Percentiles rank a stretch among this genome's conserved stretches.
phyloP scores from a whole-genome alignment of 306 rosid genomes.

The Vigna unguiculata region DNA sequence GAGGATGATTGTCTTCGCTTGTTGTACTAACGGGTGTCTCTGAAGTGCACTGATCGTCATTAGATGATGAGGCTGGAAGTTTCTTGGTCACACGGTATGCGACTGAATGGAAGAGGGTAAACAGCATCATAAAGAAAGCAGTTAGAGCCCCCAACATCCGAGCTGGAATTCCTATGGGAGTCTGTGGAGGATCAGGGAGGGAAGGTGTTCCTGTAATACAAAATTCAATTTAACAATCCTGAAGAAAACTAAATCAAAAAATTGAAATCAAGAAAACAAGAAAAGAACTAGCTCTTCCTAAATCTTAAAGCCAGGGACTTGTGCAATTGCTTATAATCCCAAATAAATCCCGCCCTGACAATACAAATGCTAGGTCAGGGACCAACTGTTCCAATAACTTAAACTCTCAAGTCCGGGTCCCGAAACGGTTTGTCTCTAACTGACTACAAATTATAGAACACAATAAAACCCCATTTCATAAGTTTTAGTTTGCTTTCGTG shows the following conservation, averaged over 20 bases:
- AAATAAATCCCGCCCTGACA: conserved; percentile 25
- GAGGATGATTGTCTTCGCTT: conserved; percentile 51
- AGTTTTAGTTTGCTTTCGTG: not conserved
- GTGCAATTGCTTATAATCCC: conserved; percentile 7
- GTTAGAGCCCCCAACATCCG: conserved; percentile 64
- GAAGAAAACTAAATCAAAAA: conserved; percentile 22
- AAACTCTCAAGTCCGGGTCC: conserved; percentile 4
- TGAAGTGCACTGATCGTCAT: conserved; percentile 47
- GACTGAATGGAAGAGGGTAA: conserved; percentile 57
- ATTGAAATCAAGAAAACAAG: conserved; percentile 27
- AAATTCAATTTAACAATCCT: conserved; percentile 31
- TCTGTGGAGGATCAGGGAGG: conserved; percentile 45
- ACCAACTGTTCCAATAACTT: conserved; percentile 10
- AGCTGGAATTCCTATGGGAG: conserved; percentile 60
- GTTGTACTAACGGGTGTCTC: conserved; percentile 46
- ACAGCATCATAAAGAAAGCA: conserved; percentile 68
- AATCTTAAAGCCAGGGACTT: conserved; percentile 14
- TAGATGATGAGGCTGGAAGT: conserved; percentile 51
- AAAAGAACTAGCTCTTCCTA: conserved; percentile 24
- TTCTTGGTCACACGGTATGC: conserved; percentile 59
- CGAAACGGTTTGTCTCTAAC: conserved; percentile 5
- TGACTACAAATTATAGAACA: conserved; percentile 12
- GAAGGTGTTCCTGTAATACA: conserved; percentile 64
- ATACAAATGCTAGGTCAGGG: conserved; percentile 4
- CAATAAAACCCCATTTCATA: conserved; percentile 5